Base-by-base conservation (phyloP, 352 stramenopile species). In the Phytophthora litchii region DNA sequence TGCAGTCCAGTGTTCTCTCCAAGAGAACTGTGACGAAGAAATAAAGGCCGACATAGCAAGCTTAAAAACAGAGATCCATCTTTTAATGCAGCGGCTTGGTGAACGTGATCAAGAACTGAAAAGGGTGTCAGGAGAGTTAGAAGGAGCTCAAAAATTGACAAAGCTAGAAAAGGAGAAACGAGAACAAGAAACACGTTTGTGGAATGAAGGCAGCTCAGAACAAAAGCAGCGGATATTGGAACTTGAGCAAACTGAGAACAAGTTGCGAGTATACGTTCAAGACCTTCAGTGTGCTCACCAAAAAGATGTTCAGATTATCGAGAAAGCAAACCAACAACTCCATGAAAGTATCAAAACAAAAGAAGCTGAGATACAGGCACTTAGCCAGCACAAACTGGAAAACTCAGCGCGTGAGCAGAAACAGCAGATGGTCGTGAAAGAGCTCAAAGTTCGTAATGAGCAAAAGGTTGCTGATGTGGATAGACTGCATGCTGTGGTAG, bases 391-490 rank as follows among this genome's bases (percentile, higher is more conserved):
- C 16, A 42, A 48, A 54, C 17, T 41, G 0, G 37, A 59, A 34
- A 23, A 7, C 6, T 21, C 36, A 14, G 23, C 29, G 5, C 43
- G 23, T 11, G 54, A 61, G 9, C 42, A 67, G 7, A 46, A 34
- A 1, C 56, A 66, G 3, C 47, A 71, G 27, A 44, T 29, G 16
- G 45, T 67, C 16, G 25, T 72, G 1, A 48, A 63, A 23, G 63
- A 46, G 7, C 20, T 67, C 13, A 59, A 67, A 19, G 40, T 34
- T 20, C 43, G 49, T n/a, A 63, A 67, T 3, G 40, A 58, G 13
- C 49, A 59, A 9, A 71, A 67, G 25, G 25, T 54, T 42, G 49
- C 45, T 11, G 56, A 63, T 36, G 21, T 55, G 6, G 40, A 43
- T n/a, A 34, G 54, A 45, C 29, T 54, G 2, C 41, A 46, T 3